Evolutionary conservation across 495 filamentous ascomycete genomes (phyloP).

Genomic region (Podospora pseudocomata): DNA sequence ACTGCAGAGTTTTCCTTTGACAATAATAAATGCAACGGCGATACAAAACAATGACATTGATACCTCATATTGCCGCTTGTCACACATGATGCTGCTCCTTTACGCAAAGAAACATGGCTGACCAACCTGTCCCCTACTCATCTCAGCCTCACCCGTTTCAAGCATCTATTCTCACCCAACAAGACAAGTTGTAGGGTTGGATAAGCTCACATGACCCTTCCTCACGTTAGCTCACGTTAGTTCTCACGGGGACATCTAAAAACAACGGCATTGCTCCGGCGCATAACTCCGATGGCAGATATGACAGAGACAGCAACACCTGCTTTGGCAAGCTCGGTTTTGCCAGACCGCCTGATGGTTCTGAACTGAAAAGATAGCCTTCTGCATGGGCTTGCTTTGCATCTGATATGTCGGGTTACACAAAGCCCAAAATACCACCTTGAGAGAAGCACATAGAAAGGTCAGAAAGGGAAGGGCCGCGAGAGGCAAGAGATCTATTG

Average conservation of each 20-base stretch:
- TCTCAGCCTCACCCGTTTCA: background rate
- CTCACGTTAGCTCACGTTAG: slow-evolving; percentile 6
- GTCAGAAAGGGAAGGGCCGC: background rate
- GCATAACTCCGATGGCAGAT: background rate
- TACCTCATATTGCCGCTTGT: background rate
- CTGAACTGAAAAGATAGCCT: background rate
- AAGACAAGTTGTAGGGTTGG: background rate
- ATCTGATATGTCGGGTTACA: slow-evolving; percentile 1
- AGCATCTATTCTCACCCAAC: background rate
- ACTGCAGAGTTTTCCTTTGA: background rate
- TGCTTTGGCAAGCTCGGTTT: background rate
- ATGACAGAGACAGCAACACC: background rate
- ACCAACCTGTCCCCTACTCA: background rate
- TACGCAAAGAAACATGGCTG: background rate
- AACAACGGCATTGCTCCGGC: background rate
- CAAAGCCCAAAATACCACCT: background rate
- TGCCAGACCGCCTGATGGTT: background rate
- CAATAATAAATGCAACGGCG: background rate
- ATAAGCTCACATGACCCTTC: slow-evolving; percentile 21
- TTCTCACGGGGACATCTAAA: background rate
- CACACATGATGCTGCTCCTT: background rate
- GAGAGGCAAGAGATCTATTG: no score
- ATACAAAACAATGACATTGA: background rate
- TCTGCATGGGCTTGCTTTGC: background rate
- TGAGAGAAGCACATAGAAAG: background rate